Base-by-base conservation (phyloP, 2,329 filamentous ascomycete genomes). In the Fusarium citri region DNA sequence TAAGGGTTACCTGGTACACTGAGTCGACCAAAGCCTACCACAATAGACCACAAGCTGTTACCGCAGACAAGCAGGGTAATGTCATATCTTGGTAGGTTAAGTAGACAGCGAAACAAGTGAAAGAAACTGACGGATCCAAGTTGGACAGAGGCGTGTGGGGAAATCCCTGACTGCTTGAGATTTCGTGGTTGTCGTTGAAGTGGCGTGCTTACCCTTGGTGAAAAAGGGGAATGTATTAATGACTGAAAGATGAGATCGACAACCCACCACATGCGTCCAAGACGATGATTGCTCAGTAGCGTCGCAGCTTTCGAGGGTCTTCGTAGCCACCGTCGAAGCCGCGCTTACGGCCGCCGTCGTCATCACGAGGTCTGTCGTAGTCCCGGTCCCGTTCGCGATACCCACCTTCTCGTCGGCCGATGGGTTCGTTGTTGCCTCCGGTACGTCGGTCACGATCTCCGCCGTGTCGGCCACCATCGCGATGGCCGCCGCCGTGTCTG, bases 341-440 rank as follows among this genome's bases (percentile, higher is more conserved):
- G 78, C 91, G 88, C 85, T 92, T 87, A 78, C 88, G 81, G 80
- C 82, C 72, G 54, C 64, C 84, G 71, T 88, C 87, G 72, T 89
- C 87, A 55, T 88, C 86, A 68, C 85, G 82, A 59, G 84, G 85
- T 70, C 86, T 81, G 77, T 90, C 88, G 78, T 83, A 84, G 75
- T 86, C 83, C 59, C 86, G 79, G 56, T 83, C 83, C 65, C 86
- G 79, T 53, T 83, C 80, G 63, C 80, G 85, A 80, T 88, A 87
- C 73, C 85, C 85, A 78, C 84, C 84, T 70, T 91, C 89, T 75
- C 89, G 79, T 64, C 89, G 88, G 76, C 92, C 90, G 78, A 96
- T 88, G 66, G 93, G 93, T 79, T 97, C 94, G 80, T 92, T 91
- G 82, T 97, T 96, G 83, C 92, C 92, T 71, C 92, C 92, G 59